Base-by-base conservation (phyloP, 306 rosid species). In the Sophora flavescens region DNA sequence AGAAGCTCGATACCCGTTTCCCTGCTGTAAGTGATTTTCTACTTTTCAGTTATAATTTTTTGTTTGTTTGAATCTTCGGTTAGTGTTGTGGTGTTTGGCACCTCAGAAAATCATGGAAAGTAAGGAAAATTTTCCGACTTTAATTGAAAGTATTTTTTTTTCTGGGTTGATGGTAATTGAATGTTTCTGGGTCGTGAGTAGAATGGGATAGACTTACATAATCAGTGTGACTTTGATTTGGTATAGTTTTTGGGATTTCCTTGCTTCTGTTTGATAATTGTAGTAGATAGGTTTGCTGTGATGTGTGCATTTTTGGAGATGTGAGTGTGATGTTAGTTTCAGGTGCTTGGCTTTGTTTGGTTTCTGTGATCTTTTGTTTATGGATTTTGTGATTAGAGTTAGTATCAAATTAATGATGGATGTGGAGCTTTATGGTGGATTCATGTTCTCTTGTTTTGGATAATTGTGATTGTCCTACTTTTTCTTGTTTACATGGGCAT, bases 1-100 rank as follows among this genome's bases (percentile, higher is more conserved):
- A 93, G 90, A 93, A 91, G 88, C 97, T 91, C 74, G 97, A 91
- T 77, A 93, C 98, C 62, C 96, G 98, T 82, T 93, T 93, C 72
- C 98, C 98, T 50, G 98, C 98, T 3, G 97, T 93, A 86, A 88
- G 96, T 89, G 9, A 45, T 47, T 68, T 62, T 77, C 8, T 0
- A 3, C 48, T 44, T 79, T 15, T 18, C n/a, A 30, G 28, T 26
- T 14, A 4, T 18, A 32, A 3, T 4, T 18, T 76, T 9, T 22
- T 22, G 22, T 22, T 22, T 22, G 8, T 59, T 62, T 67, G 15
- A 1, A 10, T 36, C 35, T 69, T 77, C 63, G 52, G 16, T 0
- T 75, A 56, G 44, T 51, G 6, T 32, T 60, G 2, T 65, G 32
- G 48, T 82, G 70, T 70, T 71, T 7, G 60, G 73, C 53, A 61